phyloP scores from a whole-genome alignment of 2,329 filamentous ascomycete species.

The Epichloe gansuensis region DNA sequence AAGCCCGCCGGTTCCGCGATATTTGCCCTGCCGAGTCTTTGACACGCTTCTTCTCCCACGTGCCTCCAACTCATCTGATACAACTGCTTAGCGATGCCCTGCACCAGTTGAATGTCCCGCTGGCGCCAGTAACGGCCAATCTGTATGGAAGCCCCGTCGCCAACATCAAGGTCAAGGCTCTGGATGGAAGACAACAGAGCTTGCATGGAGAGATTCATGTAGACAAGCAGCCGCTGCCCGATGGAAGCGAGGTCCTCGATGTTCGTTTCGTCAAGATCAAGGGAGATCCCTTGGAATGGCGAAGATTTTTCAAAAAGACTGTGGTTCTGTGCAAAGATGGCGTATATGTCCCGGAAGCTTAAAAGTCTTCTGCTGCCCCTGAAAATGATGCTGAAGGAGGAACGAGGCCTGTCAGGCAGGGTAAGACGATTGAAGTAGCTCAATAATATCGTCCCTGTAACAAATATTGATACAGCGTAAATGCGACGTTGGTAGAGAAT shows the following conservation, averaged over 20 bases:
- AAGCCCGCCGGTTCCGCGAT: constrained; percentile 76
- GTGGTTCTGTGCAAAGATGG: constrained; percentile 77
- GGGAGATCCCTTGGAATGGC: constrained; percentile 93
- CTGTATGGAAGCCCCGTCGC: constrained; percentile 43
- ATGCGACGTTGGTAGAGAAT: background rate
- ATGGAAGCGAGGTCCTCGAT: constrained; percentile 56
- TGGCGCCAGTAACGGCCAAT: constrained; percentile 37
- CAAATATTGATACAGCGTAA: background rate
- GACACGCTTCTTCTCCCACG: constrained; percentile 82
- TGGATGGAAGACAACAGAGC: constrained; percentile 59
- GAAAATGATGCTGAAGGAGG: background rate
- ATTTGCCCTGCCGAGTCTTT: constrained; percentile 81
- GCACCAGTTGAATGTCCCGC: constrained; percentile 73
- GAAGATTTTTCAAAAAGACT: constrained; percentile 93
- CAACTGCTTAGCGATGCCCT: constrained; percentile 71
- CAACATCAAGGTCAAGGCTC: constrained; percentile 60
- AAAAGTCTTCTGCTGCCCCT: constrained; percentile 12
- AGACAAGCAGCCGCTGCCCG: constrained; percentile 48
- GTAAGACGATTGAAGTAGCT: background rate
- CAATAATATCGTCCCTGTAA: background rate
- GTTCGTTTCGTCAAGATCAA: constrained; percentile 89
- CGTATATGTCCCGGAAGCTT: constrained; percentile 45
- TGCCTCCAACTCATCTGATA: constrained; percentile 62
- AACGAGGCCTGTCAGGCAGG: background rate
- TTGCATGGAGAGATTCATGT: constrained; percentile 66